Conservation (phyloP, 345 rosid genomes). For the Abelmoschus esculentus region DNA sequence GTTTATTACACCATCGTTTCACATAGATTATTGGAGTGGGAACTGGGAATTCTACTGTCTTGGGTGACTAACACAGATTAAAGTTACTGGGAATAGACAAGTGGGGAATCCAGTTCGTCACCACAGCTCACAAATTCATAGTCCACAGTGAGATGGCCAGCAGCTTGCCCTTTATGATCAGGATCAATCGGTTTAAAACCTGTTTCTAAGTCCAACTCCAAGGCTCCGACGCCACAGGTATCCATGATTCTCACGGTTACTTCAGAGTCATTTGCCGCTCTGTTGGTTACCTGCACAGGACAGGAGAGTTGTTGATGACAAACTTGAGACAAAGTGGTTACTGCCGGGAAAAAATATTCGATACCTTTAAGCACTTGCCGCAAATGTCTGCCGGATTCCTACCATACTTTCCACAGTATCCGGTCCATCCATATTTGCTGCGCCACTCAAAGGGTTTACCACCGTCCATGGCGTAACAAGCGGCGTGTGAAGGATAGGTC, state of each 20-base stretch:
- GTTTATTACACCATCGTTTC: too few relatives aligned
- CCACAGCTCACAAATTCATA: not conserved
- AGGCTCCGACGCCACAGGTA: slow-evolving; percentile 21
- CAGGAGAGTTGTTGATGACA: too few relatives aligned
- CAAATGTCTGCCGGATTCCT: slow-evolving; percentile 40
- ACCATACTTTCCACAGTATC: slow-evolving; percentile 46
- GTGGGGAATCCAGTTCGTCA: not conserved
- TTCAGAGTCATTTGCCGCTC: not conserved
- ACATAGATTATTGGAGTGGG: too few relatives aligned
- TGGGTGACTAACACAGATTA: too few relatives aligned
- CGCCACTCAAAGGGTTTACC: slow-evolving; percentile 50
- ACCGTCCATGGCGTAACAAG: slow-evolving; percentile 54
- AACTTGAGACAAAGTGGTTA: too few relatives aligned
- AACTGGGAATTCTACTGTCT: too few relatives aligned
- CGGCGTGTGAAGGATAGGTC: not conserved
- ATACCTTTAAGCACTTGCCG: slow-evolving; percentile 45
- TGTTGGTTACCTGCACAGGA: slow-evolving; percentile 17
- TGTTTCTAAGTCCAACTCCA: not conserved
- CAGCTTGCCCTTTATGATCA: not conserved
- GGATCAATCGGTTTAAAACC: not conserved
- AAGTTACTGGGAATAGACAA: too few relatives aligned
- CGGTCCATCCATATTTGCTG: slow-evolving; percentile 52
- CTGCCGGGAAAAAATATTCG: too few relatives aligned
- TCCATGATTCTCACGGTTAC: slow-evolving; percentile 40
- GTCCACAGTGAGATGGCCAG: not conserved